These are phyloP conservation scores for Hymenoscyphus occultus DNA, from an alignment of 2,329 filamentous ascomycete genomes.

Conservation along the genomic window DNA sequence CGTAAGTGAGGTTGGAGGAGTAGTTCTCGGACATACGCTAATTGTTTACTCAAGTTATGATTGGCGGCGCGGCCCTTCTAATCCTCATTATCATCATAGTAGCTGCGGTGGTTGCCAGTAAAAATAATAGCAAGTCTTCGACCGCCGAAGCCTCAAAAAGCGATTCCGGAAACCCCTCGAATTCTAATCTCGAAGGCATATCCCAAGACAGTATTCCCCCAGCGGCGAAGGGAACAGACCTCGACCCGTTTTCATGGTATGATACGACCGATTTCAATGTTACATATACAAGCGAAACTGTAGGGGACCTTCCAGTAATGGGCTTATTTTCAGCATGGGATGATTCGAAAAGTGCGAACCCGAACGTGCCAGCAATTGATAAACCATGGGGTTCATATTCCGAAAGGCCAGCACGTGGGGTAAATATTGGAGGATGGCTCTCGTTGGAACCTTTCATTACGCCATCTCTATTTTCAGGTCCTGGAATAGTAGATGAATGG, in stretches of 20 bases:
- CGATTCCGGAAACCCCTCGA: slow-evolving; percentile 31
- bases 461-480: slow-evolving; percentile 80
- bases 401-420: slow-evolving; percentile 76
- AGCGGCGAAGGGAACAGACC: slow-evolving; percentile 67
- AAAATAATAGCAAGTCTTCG: slow-evolving; percentile 42
- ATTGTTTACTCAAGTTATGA: slow-evolving; percentile 41
- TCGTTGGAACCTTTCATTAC: slow-evolving; percentile 93
- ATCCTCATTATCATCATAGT: slow-evolving; percentile 66
- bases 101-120: slow-evolving; percentile 64
- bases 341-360: slow-evolving; percentile 74
- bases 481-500: slow-evolving; percentile 80
- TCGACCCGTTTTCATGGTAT: slow-evolving; percentile 91
- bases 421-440: slow-evolving; percentile 93
- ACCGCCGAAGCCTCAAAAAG: slow-evolving; percentile 18
- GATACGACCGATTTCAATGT: slow-evolving; percentile 89
- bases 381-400: slow-evolving; percentile 75
- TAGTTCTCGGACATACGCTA: slow-evolving; percentile 20
- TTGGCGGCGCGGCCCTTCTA: slow-evolving; percentile 51
- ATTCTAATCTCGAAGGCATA: slow-evolving; percentile 50
- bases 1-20: slow-evolving; percentile 48
- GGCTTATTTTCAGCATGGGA: slow-evolving; percentile 84
- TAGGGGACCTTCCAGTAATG: slow-evolving; percentile 88
- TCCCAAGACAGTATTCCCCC: slow-evolving; percentile 49
- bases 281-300: slow-evolving; percentile 81
- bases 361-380: slow-evolving; percentile 73